These are phyloP conservation scores for Phytophthora hibernalis DNA, from an alignment of 352 stramenopile genomes.

Conservation along the genomic window DNA sequence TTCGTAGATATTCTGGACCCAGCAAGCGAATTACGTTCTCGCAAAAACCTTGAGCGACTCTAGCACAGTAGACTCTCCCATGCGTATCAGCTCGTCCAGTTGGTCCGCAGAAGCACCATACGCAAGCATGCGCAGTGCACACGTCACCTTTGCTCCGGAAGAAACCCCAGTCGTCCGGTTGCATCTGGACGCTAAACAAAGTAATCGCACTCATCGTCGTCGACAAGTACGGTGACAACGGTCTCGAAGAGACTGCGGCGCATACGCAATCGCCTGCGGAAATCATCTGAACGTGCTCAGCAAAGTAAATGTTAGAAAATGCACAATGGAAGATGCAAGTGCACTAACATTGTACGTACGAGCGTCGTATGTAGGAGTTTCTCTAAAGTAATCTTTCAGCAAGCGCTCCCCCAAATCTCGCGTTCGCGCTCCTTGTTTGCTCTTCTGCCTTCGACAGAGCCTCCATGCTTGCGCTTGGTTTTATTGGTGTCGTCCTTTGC, in stretches of 20 bases:
- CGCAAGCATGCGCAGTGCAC: too few relatives aligned
- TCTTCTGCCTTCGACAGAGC: neutral
- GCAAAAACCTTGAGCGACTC: neutral
- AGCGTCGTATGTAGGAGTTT: neutral
- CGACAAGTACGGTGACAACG: neutral
- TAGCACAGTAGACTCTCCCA: neutral
- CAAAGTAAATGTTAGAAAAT: too few relatives aligned
- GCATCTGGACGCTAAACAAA: neutral
- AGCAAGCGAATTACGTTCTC: neutral
- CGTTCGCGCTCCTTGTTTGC: neutral
- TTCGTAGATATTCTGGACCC: constrained; percentile 2
- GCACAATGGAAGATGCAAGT: too few relatives aligned
- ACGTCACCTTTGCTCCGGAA: neutral
- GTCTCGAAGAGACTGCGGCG: neutral
- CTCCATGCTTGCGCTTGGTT: neutral
- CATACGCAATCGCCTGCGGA: constrained; percentile 2
- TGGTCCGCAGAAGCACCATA: constrained; percentile 1
- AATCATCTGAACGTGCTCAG: neutral
- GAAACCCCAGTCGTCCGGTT: neutral
- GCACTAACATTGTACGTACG: neutral
- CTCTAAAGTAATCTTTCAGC: neutral
- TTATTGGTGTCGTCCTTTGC: neutral
- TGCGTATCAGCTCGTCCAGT: neutral
- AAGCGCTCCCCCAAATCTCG: neutral
- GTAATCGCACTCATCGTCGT: neutral